Percentiles rank a stretch among this genome's conserved stretches.
Conservation (phyloP, 805 yeast genomes). For the Wickerhamomyces rabaulensis region DNA sequence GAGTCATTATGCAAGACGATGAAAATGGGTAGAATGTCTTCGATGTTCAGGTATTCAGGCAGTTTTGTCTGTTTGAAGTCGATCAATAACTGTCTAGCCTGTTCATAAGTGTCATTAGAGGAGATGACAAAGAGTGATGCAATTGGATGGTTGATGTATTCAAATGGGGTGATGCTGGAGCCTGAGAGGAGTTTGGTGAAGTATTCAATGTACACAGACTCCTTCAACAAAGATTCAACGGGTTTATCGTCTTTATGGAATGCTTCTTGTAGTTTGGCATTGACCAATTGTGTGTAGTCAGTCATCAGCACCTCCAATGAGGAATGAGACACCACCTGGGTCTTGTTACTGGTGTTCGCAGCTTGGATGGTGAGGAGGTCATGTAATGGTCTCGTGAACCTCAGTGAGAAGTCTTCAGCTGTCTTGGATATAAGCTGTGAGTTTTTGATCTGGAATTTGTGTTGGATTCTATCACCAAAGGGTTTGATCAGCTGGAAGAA, state of each 20-base stretch:
- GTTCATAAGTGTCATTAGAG: slow-evolving; percentile 44
- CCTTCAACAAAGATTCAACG: slow-evolving; percentile 30
- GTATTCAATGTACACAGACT: slow-evolving; percentile 50
- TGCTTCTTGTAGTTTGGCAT: slow-evolving; percentile 13
- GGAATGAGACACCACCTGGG: slow-evolving; percentile 28
- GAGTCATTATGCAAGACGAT: slow-evolving; percentile 45
- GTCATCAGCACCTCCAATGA: slow-evolving; percentile 32
- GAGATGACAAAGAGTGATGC: slow-evolving; percentile 67
- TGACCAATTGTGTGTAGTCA: slow-evolving; percentile 26
- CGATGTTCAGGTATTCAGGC: slow-evolving; percentile 63
- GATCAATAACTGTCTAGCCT: slow-evolving; percentile 54
- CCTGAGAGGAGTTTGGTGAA: slow-evolving; percentile 56
- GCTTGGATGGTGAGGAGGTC: slow-evolving; percentile 28
- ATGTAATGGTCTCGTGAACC: slow-evolving; percentile 40
- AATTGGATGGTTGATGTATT: slow-evolving; percentile 83
- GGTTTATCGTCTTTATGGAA: slow-evolving; percentile 12
- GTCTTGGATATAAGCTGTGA: slow-evolving; percentile 44
- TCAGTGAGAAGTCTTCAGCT: slow-evolving; percentile 49
- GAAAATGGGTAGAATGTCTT: slow-evolving; percentile 53
- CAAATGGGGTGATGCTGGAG: slow-evolving; percentile 65
- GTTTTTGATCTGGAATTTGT: slow-evolving; percentile 44
- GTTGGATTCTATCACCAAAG: slow-evolving; percentile 49
- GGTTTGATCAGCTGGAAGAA: slow-evolving; percentile 46
- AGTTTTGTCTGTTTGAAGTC: slow-evolving; percentile 41
- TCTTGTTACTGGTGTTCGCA: slow-evolving; percentile 17